Percentiles rank a stretch among this genome's conserved stretches.
phyloP scores from a whole-genome alignment of 805 yeast species.

The Yamadazyma sp. region DNA sequence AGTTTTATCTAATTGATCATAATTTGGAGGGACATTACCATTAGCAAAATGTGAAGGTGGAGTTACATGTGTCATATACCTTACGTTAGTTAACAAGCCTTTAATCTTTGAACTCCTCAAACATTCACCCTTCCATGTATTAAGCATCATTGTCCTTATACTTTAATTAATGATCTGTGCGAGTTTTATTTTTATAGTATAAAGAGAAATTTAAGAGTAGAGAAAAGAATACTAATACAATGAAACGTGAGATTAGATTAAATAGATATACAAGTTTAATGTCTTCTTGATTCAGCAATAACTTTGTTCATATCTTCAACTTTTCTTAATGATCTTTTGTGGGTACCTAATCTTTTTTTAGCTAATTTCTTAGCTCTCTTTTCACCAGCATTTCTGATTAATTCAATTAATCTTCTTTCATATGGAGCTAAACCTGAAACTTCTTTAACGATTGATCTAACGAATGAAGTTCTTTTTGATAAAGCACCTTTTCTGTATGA shows the following conservation, averaged over 20 bases:
- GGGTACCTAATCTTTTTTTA: slow-evolving; percentile 99
- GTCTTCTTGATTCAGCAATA: slow-evolving; percentile 97
- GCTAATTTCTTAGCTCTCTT: slow-evolving; percentile 99
- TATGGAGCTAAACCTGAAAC: slow-evolving; percentile 99
- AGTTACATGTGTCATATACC: slow-evolving; percentile 3
- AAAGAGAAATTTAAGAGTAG: no score
- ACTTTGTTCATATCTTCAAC: slow-evolving; percentile 97
- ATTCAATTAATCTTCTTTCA: slow-evolving; percentile 99
- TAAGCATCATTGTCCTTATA: neutral
- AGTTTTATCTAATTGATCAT: slow-evolving; percentile 7
- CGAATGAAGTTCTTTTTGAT: slow-evolving; percentile 94
- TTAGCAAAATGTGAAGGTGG: slow-evolving; percentile 26
- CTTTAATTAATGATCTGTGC: neutral
- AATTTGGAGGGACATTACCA: slow-evolving; percentile 20
- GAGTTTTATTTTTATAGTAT: no score
- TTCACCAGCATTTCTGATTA: slow-evolving; percentile 99
- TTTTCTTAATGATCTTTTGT: slow-evolving; percentile 99
- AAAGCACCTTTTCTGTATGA: slow-evolving; percentile 96
- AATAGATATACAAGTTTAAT: slow-evolving; percentile 41
- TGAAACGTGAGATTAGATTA: slow-evolving; percentile 9
- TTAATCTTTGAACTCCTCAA: no score
- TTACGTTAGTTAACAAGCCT: no score
- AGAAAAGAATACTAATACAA: no score
- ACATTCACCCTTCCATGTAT: no score
- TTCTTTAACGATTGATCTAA: slow-evolving; percentile 92